These are phyloP conservation scores for Durotheca rogersii DNA, from an alignment of 495 filamentous ascomycete species.

Conservation along the genomic window DNA sequence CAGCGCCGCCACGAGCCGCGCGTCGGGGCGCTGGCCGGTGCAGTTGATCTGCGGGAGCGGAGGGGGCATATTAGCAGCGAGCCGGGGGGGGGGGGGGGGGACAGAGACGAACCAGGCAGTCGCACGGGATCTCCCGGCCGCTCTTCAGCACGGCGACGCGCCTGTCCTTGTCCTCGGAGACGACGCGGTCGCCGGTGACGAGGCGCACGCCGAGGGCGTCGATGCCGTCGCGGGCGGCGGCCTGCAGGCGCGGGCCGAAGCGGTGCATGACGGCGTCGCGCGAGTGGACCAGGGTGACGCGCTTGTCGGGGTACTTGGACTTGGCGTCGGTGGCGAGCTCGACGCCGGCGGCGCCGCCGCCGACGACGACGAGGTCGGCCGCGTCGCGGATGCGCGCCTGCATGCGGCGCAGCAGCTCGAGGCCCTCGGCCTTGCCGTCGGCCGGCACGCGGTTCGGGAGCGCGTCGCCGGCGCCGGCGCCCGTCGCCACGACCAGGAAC, in stretches of 20 bases:
- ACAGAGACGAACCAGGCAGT: constrained; percentile 38
- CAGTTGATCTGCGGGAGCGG: constrained; percentile 42
- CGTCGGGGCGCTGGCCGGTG: constrained; percentile 60
- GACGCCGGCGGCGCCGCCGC: constrained; percentile 62
- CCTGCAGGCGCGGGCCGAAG: constrained; percentile 54
- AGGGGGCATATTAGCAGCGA: no score
- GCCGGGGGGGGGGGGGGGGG: neutral
- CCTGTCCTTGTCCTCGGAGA: constrained; percentile 22
- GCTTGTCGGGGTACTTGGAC: constrained; percentile 57
- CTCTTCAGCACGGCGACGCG: constrained; percentile 31
- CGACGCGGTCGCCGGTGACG: constrained; percentile 21
- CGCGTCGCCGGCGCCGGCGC: constrained; percentile 47
- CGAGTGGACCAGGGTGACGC: constrained; percentile 60
- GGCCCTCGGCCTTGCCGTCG: constrained; percentile 43
- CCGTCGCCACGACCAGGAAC: constrained; percentile 58
- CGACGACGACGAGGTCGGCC: constrained; percentile 55
- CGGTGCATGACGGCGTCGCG: constrained; percentile 51
- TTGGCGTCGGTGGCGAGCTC: constrained; percentile 63
- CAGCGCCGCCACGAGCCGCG: constrained; percentile 46
- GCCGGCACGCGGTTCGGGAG: constrained; percentile 55
- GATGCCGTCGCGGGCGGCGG: constrained; percentile 43
- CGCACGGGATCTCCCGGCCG: constrained; percentile 36
- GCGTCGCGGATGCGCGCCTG: constrained; percentile 41
- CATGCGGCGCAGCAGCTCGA: constrained; percentile 45
- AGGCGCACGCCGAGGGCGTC: constrained; percentile 45